Conservation (phyloP, 208 protist genomes). For the Leishmania arabica region DNA sequence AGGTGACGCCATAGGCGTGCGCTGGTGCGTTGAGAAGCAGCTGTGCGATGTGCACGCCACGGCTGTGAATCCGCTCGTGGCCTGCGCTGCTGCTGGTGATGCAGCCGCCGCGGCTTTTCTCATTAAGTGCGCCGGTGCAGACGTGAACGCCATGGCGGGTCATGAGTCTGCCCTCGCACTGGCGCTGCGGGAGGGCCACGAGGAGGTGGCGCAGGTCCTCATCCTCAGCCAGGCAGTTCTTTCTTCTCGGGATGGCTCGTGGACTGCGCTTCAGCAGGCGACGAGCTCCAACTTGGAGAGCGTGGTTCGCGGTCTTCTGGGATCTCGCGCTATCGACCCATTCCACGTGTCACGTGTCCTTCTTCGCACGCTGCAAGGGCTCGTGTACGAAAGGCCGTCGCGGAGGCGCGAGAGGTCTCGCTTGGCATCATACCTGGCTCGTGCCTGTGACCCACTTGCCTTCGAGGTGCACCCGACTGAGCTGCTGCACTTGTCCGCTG, state of each 20-base stretch:
- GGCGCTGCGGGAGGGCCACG: constrained; percentile 48
- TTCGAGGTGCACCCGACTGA: constrained; percentile 51
- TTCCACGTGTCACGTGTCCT: constrained; percentile 47
- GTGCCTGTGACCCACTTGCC: constrained; percentile 42
- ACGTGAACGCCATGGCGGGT: constrained; percentile 39
- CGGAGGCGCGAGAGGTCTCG: constrained; percentile 11
- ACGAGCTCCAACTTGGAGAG: constrained; percentile 37
- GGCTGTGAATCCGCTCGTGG: constrained; percentile 42
- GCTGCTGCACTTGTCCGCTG: constrained; percentile 69
- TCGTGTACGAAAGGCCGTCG: constrained; percentile 16
- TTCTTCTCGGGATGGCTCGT: constrained; percentile 34
- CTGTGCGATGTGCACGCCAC: constrained; percentile 39
- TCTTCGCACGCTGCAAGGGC: constrained; percentile 33
- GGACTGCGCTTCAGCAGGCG: constrained; percentile 55
- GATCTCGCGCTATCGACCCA: constrained; percentile 24
- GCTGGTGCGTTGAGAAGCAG: constrained; percentile 65
- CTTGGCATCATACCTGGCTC: constrained; percentile 35
- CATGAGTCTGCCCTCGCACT: constrained; percentile 33
- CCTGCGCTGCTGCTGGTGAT: constrained; percentile 50
- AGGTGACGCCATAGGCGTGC: constrained; percentile 38
- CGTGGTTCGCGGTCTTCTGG: constrained; percentile 56
- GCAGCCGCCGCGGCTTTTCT: constrained; percentile 46
- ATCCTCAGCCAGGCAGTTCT: constrained; percentile 25
- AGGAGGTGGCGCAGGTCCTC: constrained; percentile 42
- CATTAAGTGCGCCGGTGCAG: constrained; percentile 36